Percentiles rank a stretch among this genome's conserved stretches.
phyloP scores from a whole-genome alignment of 2,329 filamentous ascomycete species.

The Macroventuria anomochaeta region DNA sequence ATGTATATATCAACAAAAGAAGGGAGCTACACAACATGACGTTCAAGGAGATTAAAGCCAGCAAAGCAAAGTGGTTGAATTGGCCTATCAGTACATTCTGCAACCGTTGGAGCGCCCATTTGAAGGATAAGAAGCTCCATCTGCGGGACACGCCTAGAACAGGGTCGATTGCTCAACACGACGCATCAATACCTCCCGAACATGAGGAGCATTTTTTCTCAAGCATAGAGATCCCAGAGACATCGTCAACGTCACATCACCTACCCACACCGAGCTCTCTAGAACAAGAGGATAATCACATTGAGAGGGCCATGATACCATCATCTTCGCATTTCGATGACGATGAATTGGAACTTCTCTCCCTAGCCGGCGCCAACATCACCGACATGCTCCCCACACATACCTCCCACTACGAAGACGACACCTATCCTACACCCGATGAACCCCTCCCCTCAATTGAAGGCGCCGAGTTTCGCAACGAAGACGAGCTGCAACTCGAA shows the following conservation, averaged over 20 bases:
- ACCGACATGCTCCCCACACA: slow-evolving; percentile 12
- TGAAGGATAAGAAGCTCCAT: slow-evolving; percentile 22
- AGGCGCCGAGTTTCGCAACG: slow-evolving; percentile 19
- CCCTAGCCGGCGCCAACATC: slow-evolving; percentile 26
- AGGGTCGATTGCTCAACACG: not conserved
- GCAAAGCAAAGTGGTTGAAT: slow-evolving; percentile 27
- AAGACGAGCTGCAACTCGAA: slow-evolving; percentile 24
- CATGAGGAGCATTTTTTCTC: slow-evolving; percentile 11
- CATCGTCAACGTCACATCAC: slow-evolving; percentile 21
- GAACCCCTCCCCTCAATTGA: slow-evolving; percentile 38
- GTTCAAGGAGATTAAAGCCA: slow-evolving; percentile 32
- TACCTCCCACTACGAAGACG: slow-evolving; percentile 8
- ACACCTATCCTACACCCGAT: slow-evolving; percentile 16
- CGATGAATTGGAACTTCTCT: slow-evolving; percentile 38
- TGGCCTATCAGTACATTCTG: slow-evolving; percentile 26
- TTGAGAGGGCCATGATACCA: slow-evolving; percentile 5
- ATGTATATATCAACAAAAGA: slow-evolving; percentile 45
- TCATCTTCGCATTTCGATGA: slow-evolving; percentile 34
- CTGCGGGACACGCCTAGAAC: not conserved
- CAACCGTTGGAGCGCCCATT: slow-evolving; percentile 21
- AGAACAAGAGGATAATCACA: slow-evolving; percentile 19
- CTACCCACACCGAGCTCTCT: slow-evolving; percentile 42
- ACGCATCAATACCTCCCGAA: not conserved
- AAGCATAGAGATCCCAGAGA: slow-evolving; percentile 9
- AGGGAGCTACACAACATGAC: slow-evolving; percentile 33